Base-by-base conservation (phyloP, 257 asterid species). In the Salvia rosmarinus region DNA sequence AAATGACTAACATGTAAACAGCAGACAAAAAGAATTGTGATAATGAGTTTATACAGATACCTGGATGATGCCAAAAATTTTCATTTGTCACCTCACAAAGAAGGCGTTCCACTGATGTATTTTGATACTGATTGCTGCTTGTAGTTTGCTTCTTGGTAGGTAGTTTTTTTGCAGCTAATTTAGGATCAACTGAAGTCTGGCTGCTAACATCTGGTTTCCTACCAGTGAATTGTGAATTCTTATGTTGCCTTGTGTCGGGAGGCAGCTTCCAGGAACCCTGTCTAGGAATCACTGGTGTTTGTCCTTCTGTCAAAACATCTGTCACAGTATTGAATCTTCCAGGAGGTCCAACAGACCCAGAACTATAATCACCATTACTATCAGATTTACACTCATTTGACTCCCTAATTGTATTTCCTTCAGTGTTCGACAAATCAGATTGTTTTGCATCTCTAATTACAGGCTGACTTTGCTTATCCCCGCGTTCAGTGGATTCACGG, bases 1-100 rank as follows among this genome's bases (percentile, higher is more conserved):
- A 57, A 19, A 20, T 9, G 28, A 64, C 50, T 17, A 35, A 5
- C 16, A 20, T 13, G n/a, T n/a, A n/a, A n/a, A 25, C 2, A 25
- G 3, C 51, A 44, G 43, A 65, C 14, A 75, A 55, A 30, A 60
- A 37, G 57, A 10, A 17, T 30, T 11, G 40, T 13, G 54, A 44
- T 23, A 32, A 35, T 50, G 17, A 37, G 68, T 57, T 62, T 3
- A 71, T 46, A 35, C 50, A 7, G 28, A 52, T 91, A 91, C 99
- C 98, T 90, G 99, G 96, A 80, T 85, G 90, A 68, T 84, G 91
- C 99, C 99, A 95, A 78, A 95, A 88, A 74, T 86, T 91, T 73
- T 91, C 97, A 79, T 84, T 91, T 60, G 99, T 95, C 84, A 95
- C 99, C 86, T 95, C 99, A 4, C 98, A 97, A 68, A 88, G 68